Evolutionary conservation across 805 yeast species (phyloP).

Genomic region (Zygoascus bituminiphila): DNA sequence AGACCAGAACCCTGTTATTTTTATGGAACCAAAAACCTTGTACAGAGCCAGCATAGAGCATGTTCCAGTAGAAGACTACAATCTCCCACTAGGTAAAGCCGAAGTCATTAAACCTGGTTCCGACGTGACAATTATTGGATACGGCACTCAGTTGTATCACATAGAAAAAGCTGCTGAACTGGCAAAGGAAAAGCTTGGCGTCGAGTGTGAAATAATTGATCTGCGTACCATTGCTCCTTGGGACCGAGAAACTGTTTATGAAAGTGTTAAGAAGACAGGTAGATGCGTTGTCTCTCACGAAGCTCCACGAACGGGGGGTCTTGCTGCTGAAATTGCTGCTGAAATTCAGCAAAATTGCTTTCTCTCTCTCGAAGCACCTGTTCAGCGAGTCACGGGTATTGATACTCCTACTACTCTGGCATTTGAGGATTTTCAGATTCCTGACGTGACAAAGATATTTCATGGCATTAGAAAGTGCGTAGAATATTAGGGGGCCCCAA

Average conservation of each 20-base stretch:
- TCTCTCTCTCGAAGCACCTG: constrained; percentile 88
- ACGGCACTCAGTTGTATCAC: constrained; percentile 74
- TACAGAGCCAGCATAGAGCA: constrained; percentile 85
- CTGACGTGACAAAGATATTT: constrained; percentile 45
- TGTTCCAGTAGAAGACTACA: constrained; percentile 70
- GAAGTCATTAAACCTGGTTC: constrained; percentile 77
- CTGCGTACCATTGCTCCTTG: constrained; percentile 88
- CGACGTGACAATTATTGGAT: constrained; percentile 74
- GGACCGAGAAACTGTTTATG: constrained; percentile 72
- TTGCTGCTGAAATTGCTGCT: constrained; percentile 90
- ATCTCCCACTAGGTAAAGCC: constrained; percentile 81
- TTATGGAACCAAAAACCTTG: constrained; percentile 82
- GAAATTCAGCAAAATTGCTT: constrained; percentile 92
- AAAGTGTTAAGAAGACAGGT: constrained; percentile 82
- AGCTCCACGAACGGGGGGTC: constrained; percentile 88
- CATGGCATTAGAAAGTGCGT: constrained; percentile 24
- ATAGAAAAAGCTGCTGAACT: constrained; percentile 75
- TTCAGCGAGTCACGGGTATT: constrained; percentile 91
- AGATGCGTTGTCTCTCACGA: constrained; percentile 80
- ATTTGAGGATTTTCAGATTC: constrained; percentile 92
- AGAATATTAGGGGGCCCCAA: constrained; percentile 21
- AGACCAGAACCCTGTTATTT: constrained; percentile 91
- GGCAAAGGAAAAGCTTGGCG: constrained; percentile 70
- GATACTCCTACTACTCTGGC: constrained; percentile 97
- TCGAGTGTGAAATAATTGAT: constrained; percentile 78